phyloP scores from a whole-genome alignment of 2,329 filamentous ascomycete species.

The Phymatotrichopsis omnivora region DNA sequence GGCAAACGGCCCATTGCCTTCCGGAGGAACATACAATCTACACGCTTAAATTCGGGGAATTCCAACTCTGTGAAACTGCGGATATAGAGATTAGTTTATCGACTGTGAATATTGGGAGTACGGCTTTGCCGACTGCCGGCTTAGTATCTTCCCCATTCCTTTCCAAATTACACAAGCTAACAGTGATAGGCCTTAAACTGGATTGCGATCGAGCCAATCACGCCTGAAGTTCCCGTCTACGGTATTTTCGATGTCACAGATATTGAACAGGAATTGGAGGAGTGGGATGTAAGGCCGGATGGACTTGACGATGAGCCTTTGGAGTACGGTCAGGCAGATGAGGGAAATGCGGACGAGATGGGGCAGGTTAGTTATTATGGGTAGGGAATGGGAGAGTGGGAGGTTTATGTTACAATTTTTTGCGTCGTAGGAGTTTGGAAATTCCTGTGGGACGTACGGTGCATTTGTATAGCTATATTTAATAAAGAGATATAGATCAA shows the following conservation, averaged over 20 bases:
- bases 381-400: no score
- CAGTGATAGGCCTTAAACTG: neutral
- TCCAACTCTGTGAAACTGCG: conserved; percentile 2
- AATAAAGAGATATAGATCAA: no score
- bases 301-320: no score
- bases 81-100: conserved; percentile 8
- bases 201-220: neutral
- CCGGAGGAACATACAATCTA: conserved; percentile 1
- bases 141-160: neutral
- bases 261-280: no score
- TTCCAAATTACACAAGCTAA: neutral
- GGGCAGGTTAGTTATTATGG: no score
- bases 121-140: neutral
- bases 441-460: no score
- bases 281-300: no score
- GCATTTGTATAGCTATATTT: no score
- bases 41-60: conserved; percentile 6
- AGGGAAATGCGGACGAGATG: no score
- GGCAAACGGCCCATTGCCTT: conserved; percentile 2
- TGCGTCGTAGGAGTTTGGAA: no score
- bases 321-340: no score
- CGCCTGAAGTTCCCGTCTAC: neutral
- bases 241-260: neutral
- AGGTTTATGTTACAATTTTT: no score
- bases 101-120: conserved; percentile 3